A percentile compares a stretch with the other conserved stretches of the same genome.
Evolutionary conservation across 2,329 filamentous ascomycete species (phyloP).

Genomic region (Ascochyta koolunga): DNA sequence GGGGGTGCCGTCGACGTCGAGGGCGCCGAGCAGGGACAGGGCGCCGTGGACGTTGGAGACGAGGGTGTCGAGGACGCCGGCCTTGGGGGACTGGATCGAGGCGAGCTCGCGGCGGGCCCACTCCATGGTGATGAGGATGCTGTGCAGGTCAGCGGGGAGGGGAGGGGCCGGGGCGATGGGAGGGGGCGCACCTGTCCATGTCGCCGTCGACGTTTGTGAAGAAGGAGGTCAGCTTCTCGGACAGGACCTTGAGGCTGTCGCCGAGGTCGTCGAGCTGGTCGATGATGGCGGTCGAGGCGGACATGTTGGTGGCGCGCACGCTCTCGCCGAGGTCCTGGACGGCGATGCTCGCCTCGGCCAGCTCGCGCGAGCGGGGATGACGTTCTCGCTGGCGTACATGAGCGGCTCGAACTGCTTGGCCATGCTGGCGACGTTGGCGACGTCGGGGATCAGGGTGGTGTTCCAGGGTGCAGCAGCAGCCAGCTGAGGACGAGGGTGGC

Average conservation of each 20-base stretch:
- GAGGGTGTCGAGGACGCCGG: constrained; percentile 70
- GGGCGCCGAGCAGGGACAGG: constrained; percentile 64
- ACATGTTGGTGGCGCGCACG: constrained; percentile 88
- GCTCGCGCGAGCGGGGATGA: constrained; percentile 81
- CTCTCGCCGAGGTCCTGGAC: constrained; percentile 96
- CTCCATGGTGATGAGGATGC: constrained; percentile 93
- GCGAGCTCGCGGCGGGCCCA: constrained; percentile 88
- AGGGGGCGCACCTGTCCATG: constrained; percentile 70
- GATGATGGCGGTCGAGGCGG: constrained; percentile 84
- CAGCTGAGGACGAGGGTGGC: constrained; percentile 69
- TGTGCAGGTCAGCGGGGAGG: constrained; percentile 45
- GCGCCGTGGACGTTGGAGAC: constrained; percentile 85
- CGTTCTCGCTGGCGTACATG: constrained; percentile 92
- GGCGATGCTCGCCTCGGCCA: constrained; percentile 89
- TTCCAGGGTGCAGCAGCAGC: constrained; percentile 69
- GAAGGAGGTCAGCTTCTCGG: constrained; percentile 86
- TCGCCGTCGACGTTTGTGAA: constrained; percentile 93
- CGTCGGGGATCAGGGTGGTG: constrained; percentile 74
- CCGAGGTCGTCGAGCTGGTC: constrained; percentile 83
- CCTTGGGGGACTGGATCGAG: constrained; percentile 44
- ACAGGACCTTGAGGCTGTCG: constrained; percentile 82
- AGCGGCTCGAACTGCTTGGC: constrained; percentile 92
- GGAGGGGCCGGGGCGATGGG: neutral
- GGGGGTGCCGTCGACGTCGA: constrained; percentile 55
- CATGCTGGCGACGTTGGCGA: constrained; percentile 88